Evolutionary conservation across 2,329 filamentous ascomycete genomes (phyloP), one percentile per base, ranked within the genome.

Genomic region (Didymella glomerata): DNA sequence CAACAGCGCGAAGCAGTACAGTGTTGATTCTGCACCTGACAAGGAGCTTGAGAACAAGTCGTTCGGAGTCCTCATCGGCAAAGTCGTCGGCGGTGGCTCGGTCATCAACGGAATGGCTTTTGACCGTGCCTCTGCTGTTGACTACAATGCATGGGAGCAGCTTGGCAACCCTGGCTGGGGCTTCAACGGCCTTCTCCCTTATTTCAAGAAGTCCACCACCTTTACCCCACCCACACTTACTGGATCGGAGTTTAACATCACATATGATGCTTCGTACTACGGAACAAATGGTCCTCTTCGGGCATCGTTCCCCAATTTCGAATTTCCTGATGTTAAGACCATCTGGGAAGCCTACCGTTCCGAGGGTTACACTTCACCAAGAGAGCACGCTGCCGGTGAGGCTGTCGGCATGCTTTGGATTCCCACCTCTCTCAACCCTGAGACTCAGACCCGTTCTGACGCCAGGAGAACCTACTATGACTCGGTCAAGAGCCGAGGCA

Each of bases 101-200:
- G 49, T 45, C 20, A 16, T 52, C 5, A 52, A 52, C 9, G 49
- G 49, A 7, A 73, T 78, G 72, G 58, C 65, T 14, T 76, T 72
- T 30, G 69, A 74, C 38, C 65, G 76, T 14, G 76, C 66, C 10
- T 61, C 65, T 13, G 58, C 68, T 27, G 69, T 62, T 10, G 70
- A 75, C 49, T 76, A 75, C 49, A 82, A 87, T 69, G 79, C 79
- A 1, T 88, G 85, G 85, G 81, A 80, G 45, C 70, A 77, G 27
- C 71, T 88, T 14, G 85, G 85, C 1, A 88, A 87, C 64, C 45
- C 45, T 27, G 53, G 53, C 2, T 88, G 86, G 86, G 78, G 79
- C 1, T 88, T 83, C 82, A 73, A 83, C 42, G 75, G 76, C 14
- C 59, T 83, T 20, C 49, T 72, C 16, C 72, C 68, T 9, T 77